Evolutionary conservation across 2,329 filamentous ascomycete genomes (phyloP).

Genomic region (Podosphaera leucotricha): DNA sequence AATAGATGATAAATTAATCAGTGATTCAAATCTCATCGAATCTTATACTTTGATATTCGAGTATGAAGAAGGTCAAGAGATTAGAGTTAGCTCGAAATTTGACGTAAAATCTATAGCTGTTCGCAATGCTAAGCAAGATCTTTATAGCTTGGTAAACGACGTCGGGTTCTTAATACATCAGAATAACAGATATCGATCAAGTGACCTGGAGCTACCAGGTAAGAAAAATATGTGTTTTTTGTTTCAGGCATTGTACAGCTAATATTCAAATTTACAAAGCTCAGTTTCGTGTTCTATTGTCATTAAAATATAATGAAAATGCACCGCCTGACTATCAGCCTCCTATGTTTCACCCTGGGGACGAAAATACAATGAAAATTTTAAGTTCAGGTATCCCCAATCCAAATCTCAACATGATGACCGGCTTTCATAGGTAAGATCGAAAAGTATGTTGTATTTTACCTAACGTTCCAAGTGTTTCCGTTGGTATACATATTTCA

Average conservation of each 20-base stretch:
- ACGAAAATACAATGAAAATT: constrained; percentile 3
- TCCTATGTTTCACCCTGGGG: constrained; percentile 5
- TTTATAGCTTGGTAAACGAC: constrained; percentile 2
- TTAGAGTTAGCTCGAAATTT: constrained; percentile 1
- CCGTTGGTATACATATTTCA: constrained; percentile 1
- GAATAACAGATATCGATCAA: constrained; percentile 1
- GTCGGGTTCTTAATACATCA: constrained; percentile 2
- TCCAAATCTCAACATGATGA: constrained; percentile 2
- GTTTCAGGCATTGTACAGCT: background rate
- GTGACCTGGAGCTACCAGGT: constrained; percentile 1
- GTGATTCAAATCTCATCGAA: constrained; percentile 7
- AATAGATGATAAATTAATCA: constrained; percentile 3
- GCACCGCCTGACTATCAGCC: constrained; percentile 6
- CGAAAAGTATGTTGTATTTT: background rate
- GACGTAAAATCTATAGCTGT: constrained; percentile 1
- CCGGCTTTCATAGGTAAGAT: constrained; percentile 4
- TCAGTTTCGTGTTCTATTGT: constrained; percentile 4
- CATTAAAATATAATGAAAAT: constrained; percentile 6
- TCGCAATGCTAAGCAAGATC: constrained; percentile 1
- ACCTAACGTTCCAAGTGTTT: constrained; percentile 1
- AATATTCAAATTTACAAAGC: background rate
- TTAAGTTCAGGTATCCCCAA: constrained; percentile 1
- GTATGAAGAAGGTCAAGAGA: constrained; percentile 4
- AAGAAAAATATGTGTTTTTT: background rate
- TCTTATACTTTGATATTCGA: constrained; percentile 9